These are phyloP conservation scores for Entomortierella beljakovae DNA, from an alignment of 192 early-diverging fungal genomes.

Conservation along the genomic window DNA sequence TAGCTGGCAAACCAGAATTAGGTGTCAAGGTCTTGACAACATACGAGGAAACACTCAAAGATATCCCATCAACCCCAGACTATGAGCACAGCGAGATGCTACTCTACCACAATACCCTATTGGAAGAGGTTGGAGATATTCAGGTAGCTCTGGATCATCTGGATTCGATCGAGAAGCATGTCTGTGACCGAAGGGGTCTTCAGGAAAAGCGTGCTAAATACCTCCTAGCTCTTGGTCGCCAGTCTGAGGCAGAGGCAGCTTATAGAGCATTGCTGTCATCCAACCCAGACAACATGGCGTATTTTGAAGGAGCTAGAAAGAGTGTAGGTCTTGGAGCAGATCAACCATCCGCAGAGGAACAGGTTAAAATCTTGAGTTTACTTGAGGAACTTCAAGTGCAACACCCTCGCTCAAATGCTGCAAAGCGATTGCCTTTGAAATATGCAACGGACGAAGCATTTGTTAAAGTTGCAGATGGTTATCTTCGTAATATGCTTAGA, in stretches of 20 bases:
- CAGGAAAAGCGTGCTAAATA: constrained; percentile 82
- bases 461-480: constrained; percentile 68
- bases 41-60: constrained; percentile 74
- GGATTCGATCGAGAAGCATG: constrained; percentile 74
- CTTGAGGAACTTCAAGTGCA: constrained; percentile 63
- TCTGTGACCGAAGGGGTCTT: constrained; percentile 80
- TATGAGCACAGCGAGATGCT: constrained; percentile 86
- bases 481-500: constrained; percentile 78
- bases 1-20: constrained; percentile 76
- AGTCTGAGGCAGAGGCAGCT: constrained; percentile 77
- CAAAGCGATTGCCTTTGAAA: constrained; percentile 81
- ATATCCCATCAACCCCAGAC: constrained; percentile 52
- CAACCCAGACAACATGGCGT: constrained; percentile 85
- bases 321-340: constrained; percentile 59
- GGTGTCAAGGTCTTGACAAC: constrained; percentile 77
- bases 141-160: constrained; percentile 83
- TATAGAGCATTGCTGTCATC: constrained; percentile 81
- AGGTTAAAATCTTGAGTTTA: constrained; percentile 35
- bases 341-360: constrained; percentile 36
- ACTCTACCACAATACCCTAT: constrained; percentile 87
- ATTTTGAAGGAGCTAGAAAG: constrained; percentile 74
- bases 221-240: constrained; percentile 72
- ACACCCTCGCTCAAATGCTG: constrained; percentile 86
- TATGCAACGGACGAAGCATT: constrained; percentile 78
- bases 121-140: constrained; percentile 87